These are phyloP conservation scores for Terfezia boudieri DNA, from an alignment of 495 filamentous ascomycete species.

Conservation along the genomic window DNA sequence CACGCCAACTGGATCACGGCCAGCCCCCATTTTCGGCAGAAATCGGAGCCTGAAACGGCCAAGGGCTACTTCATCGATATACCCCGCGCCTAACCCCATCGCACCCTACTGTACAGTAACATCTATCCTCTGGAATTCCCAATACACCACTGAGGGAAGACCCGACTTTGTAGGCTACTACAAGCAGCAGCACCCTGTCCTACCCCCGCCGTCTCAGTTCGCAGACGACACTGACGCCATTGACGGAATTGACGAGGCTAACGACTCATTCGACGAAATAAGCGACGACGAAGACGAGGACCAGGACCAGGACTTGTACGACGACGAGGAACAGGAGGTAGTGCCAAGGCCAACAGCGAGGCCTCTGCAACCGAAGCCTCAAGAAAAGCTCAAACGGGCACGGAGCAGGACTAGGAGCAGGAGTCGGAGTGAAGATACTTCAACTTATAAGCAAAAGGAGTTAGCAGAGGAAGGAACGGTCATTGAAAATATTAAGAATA, in stretches of 20 bases:
- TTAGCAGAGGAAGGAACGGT: background rate
- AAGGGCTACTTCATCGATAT: background rate
- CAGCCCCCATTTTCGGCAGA: background rate
- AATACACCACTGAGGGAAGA: conserved; percentile 18
- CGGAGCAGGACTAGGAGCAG: background rate
- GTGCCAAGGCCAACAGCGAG: background rate
- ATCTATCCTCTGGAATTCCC: conserved; percentile 24
- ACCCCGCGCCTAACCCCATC: background rate
- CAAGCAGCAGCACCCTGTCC: conserved; percentile 4
- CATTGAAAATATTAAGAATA: background rate
- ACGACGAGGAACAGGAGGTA: background rate
- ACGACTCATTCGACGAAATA: background rate
- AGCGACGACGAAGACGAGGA: background rate
- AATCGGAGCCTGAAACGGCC: background rate
- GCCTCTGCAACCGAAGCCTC: background rate
- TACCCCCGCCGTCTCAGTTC: conserved; percentile 4
- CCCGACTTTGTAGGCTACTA: conserved; percentile 10
- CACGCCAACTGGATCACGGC: background rate
- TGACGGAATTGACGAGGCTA: background rate
- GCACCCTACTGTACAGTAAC: conserved; percentile 17
- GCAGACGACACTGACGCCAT: conserved; percentile 1
- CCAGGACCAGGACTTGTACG: background rate
- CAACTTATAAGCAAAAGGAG: background rate
- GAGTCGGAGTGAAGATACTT: background rate
- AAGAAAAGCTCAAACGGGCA: background rate